Percentiles rank a stretch among this genome's conserved stretches.
Conservation (phyloP, 108 stramenopile genomes). For the Cyclotella atomus region DNA sequence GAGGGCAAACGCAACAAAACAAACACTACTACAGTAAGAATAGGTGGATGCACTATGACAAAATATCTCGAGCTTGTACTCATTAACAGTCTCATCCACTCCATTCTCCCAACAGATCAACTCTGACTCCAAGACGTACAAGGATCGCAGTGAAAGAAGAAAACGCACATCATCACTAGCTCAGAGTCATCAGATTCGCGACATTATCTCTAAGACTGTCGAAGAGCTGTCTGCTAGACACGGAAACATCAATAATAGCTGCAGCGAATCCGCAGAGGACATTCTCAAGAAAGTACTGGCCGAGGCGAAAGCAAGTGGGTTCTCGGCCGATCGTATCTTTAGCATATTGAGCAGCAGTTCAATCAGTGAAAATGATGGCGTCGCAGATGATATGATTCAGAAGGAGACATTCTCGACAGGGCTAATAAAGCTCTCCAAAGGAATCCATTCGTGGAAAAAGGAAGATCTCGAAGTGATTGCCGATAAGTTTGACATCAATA, state of each 20-base stretch:
- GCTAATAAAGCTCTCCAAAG: slow-evolving; percentile 30
- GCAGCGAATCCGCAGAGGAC: slow-evolving; percentile 22
- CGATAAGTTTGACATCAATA: slow-evolving; percentile 41
- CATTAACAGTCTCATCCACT: too few relatives aligned
- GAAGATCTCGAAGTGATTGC: slow-evolving; percentile 33
- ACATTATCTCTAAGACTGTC: slow-evolving; percentile 35
- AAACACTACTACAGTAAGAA: too few relatives aligned
- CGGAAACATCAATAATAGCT: background rate
- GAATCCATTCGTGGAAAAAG: slow-evolving; percentile 14
- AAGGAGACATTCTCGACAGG: slow-evolving; percentile 27
- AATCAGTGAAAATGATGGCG: background rate
- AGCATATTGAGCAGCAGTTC: slow-evolving; percentile 21
- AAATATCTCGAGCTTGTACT: too few relatives aligned
- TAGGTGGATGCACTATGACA: too few relatives aligned
- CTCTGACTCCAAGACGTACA: too few relatives aligned
- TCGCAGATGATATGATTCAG: slow-evolving; percentile 9
- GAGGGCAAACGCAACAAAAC: background rate
- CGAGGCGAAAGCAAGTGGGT: slow-evolving; percentile 43
- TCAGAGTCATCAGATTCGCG: slow-evolving; percentile 32
- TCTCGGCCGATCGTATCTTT: slow-evolving; percentile 33
- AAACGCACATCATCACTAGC: slow-evolving; percentile 27
- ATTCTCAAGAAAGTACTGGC: slow-evolving; percentile 31
- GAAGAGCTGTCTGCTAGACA: slow-evolving; percentile 22
- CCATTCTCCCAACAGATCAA: too few relatives aligned
- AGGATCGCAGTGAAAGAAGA: slow-evolving; percentile 29